Evolutionary conservation across 768 basidiomycete genomes (phyloP), one percentile per base, ranked within the genome.

Genomic region (Trametes coccinea): DNA sequence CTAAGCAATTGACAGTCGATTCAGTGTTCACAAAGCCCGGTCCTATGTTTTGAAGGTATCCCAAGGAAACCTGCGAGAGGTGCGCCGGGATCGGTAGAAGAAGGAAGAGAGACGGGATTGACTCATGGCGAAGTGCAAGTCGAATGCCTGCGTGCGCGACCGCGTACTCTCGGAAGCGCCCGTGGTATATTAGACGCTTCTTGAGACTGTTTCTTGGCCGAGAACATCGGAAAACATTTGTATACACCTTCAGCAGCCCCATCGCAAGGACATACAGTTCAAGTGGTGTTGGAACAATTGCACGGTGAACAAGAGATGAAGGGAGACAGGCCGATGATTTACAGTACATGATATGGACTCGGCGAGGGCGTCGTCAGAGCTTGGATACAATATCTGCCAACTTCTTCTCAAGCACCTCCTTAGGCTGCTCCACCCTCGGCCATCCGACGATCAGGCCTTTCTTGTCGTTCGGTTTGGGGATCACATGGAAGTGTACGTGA

Each of bases 401-500:
- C 51, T 47, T 56, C 61, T 53, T 49, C n/a, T 48, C 49, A 0
- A 62, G 50, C 31, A 45, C 50, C 43, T 60, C 59, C 50, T 47
- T 56, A 0, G 54, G 54, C 34, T 34, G 49, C 46, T 56, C 61
- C 11, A 52, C 56, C n/a, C 61, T 71, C 1, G 92, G 92, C 96
- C 96, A 98, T 14, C 82, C 84, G 52, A 97, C 75, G 13, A 84
- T 84, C 31, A 98, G 80, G 3, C 96, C 96, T 64, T 89, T 84
- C 11, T 83, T 71, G 41, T 85, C 82, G 29, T 75, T 72, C 0
- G 90, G 93, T 71, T 96, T 97, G 3, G 95, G 95, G 62, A 97
- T 95, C 67, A 97, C 80, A 69, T 98, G 93, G 76, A 93, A 93
- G 72, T 95, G 93, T 13, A 93, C 92, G 69, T 96, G 93, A 56